phyloP scores from a whole-genome alignment of 2,329 filamentous ascomycete species.

The Alternaria novae-zelandiae region DNA sequence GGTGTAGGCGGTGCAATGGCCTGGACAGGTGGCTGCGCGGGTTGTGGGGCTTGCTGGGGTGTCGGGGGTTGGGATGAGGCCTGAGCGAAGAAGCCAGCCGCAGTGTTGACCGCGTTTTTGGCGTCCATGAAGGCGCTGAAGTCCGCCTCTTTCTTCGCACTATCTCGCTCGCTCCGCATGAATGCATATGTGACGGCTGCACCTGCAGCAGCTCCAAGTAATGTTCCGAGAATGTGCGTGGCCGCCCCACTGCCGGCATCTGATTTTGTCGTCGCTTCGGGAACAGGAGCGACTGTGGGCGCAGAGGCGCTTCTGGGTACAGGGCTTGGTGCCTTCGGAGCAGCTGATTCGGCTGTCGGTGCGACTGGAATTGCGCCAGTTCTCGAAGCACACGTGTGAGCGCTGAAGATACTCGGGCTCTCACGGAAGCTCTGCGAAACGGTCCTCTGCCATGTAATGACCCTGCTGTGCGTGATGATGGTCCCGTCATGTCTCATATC shows the following conservation, averaged over 20 bases:
- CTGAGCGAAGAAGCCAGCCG: conserved; percentile 36
- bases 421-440: conserved; percentile 41
- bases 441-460: conserved; percentile 51
- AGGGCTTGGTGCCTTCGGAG: conserved; percentile 29
- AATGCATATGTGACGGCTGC: conserved; percentile 79
- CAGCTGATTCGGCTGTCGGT: conserved; percentile 34
- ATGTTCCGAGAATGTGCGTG: conserved; percentile 73
- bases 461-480: conserved; percentile 52
- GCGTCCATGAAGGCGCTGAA: conserved; percentile 45
- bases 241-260: conserved; percentile 57
- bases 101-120: conserved; percentile 40
- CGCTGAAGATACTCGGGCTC: conserved; percentile 40
- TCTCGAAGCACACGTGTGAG: conserved; percentile 33
- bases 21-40: conserved; percentile 20
- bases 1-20: conserved; percentile 25
- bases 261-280: conserved; percentile 30
- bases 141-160: conserved; percentile 52
- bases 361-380: conserved; percentile 30
- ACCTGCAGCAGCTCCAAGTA: conserved; percentile 80
- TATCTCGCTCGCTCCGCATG: conserved; percentile 64
- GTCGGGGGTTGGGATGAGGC: conserved; percentile 33
- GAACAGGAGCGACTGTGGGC: conserved; percentile 29
- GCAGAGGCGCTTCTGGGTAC: conserved; percentile 43
- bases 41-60: conserved; percentile 43
- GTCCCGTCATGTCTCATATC: conserved; percentile 48